Evolutionary conservation across 2,329 filamentous ascomycete genomes (phyloP).

Genomic region (Cercospora nicotianae): DNA sequence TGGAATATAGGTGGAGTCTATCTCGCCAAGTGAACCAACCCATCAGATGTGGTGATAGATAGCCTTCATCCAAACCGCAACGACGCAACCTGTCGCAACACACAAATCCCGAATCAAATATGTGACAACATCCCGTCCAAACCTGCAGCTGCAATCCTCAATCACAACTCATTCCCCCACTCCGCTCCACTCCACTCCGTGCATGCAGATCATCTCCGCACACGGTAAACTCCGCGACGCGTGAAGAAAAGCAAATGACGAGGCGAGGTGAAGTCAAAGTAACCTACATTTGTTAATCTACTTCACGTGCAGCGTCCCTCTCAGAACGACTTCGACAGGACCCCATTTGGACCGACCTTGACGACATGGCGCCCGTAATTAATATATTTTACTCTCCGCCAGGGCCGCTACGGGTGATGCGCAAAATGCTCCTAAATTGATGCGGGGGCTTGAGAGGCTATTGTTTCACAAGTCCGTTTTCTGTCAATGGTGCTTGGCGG

Average conservation of each 20-base stretch:
- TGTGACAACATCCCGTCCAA: not conserved
- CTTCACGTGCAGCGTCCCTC: slow-evolving; percentile 1
- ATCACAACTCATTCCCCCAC: not conserved
- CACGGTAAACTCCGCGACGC: not conserved
- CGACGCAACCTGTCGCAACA: not conserved
- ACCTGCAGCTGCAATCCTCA: not conserved
- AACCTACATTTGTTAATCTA: slow-evolving; percentile 3
- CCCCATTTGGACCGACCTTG: not conserved
- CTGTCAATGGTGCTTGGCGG: not conserved
- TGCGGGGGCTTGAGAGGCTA: not conserved
- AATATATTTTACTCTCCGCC: slow-evolving; percentile 3
- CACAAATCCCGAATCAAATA: not conserved
- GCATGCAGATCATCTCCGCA: not conserved
- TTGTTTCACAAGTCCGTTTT: not conserved
- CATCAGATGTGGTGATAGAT: not conserved
- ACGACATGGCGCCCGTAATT: not conserved
- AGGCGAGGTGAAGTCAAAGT: slow-evolving; percentile 11
- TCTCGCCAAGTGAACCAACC: not conserved
- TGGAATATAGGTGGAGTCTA: not conserved
- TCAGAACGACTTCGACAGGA: not conserved
- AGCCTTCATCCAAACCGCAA: not conserved
- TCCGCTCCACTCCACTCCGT: not conserved
- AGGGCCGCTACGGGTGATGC: not conserved
- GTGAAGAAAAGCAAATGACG: not conserved
- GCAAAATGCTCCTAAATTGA: not conserved